Percentiles rank a stretch among this genome's conserved stretches.
Conservation (phyloP, 2,329 filamentous ascomycete genomes). For the Myrmaecium sp. region DNA sequence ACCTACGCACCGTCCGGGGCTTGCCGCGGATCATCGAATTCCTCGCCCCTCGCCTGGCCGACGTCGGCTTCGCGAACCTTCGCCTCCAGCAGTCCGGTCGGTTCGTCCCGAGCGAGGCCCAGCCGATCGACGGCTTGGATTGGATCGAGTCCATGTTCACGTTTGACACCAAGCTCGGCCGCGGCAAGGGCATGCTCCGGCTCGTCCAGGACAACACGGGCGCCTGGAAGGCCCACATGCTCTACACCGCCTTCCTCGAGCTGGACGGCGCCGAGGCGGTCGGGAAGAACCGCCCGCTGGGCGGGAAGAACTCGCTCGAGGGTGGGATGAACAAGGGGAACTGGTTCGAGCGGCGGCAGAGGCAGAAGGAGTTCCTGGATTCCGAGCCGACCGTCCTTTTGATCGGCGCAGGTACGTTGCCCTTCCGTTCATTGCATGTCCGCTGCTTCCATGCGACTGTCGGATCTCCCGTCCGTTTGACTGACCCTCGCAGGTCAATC, state of each 20-base stretch:
- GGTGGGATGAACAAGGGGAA: conserved; percentile 30
- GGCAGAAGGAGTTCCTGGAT: conserved; percentile 12
- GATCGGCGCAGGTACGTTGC: conserved; percentile 29
- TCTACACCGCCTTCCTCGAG: conserved; percentile 42
- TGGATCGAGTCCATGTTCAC: conserved; percentile 41
- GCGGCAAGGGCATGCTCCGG: conserved; percentile 39
- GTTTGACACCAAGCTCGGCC: conserved; percentile 36
- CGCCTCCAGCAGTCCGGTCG: conserved; percentile 24
- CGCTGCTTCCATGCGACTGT: too few relatives aligned
- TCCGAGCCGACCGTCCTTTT: conserved; percentile 43
- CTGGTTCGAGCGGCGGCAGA: conserved; percentile 25
- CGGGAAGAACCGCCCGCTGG: conserved; percentile 32
- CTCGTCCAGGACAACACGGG: conserved; percentile 27
- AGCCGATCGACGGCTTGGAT: conserved; percentile 34
- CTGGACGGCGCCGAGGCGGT: conserved; percentile 36
- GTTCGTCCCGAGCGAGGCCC: conserved; percentile 24
- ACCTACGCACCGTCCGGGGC: conserved; percentile 35
- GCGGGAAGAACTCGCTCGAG: conserved; percentile 47
- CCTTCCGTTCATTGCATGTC: not conserved
- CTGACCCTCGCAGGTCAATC: conserved; percentile 13
- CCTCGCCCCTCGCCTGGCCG: conserved; percentile 16
- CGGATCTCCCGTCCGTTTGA: not conserved
- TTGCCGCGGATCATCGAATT: conserved; percentile 24
- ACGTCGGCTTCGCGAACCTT: conserved; percentile 27
- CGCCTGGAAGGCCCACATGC: conserved; percentile 45